These are phyloP conservation scores for Candida pseudofarinosa DNA, from an alignment of 805 yeast species.

Conservation along the genomic window DNA sequence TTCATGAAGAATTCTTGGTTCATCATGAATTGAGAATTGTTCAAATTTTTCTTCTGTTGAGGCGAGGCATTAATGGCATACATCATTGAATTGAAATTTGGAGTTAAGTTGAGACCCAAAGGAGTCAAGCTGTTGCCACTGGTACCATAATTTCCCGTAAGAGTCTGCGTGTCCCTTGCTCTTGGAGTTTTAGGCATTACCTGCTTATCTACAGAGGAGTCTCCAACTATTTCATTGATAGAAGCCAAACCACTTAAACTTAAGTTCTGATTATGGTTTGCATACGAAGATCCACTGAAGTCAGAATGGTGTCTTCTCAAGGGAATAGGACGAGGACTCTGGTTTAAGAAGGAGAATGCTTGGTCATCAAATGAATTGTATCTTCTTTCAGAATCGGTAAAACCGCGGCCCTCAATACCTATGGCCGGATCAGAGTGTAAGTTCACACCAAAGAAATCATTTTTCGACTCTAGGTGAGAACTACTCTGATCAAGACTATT, in stretches of 20 bases:
- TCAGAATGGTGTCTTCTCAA: constrained; percentile 25
- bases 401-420: constrained; percentile 19
- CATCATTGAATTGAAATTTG: constrained; percentile 40
- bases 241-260: constrained; percentile 7
- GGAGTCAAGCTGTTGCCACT: constrained; percentile 31
- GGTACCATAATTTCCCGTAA: not conserved
- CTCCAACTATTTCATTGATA: constrained; percentile 9
- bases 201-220: constrained; percentile 3
- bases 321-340: constrained; percentile 5
- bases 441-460: not conserved
- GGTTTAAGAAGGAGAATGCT: not conserved
- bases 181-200: constrained; percentile 35
- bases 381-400: not conserved
- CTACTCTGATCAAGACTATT: not conserved
- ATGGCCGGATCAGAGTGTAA: constrained; percentile 17
- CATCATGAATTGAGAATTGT: constrained; percentile 16
- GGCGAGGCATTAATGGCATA: constrained; percentile 32
- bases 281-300: constrained; percentile 10
- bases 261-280: constrained; percentile 3
- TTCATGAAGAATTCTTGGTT: constrained; percentile 27
- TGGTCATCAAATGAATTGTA: not conserved
- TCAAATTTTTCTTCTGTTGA: constrained; percentile 16
- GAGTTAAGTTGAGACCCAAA: constrained; percentile 32
- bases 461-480: not conserved
- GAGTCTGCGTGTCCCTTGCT: constrained; percentile 21